A percentile compares a stretch with the other conserved stretches of the same genome.
Evolutionary conservation across 257 asterid species (phyloP).

Genomic region (Paulownia fortunei): DNA sequence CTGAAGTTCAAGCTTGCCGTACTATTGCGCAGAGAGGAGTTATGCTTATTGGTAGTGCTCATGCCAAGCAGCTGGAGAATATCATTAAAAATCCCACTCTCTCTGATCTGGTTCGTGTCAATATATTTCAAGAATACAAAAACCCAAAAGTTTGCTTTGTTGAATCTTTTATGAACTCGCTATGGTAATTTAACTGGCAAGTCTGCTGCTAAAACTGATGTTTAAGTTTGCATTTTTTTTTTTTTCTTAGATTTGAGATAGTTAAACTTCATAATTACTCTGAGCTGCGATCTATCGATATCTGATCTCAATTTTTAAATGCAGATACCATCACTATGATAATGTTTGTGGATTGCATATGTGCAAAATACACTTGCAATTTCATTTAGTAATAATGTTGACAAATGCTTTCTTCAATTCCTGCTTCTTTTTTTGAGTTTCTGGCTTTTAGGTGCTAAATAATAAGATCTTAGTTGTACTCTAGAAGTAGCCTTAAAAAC

Average conservation of each 20-base stretch:
- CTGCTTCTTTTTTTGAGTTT: too few relatives aligned
- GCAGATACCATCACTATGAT: constrained; percentile 1
- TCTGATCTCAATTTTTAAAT: neutral
- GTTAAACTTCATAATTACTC: neutral
- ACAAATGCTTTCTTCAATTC: too few relatives aligned
- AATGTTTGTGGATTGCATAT: too few relatives aligned
- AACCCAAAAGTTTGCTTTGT: neutral
- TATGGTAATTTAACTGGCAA: neutral
- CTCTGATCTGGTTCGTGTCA: constrained; percentile 59
- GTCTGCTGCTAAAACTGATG: constrained; percentile 20
- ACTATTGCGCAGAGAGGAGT: constrained; percentile 82
- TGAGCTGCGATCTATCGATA: neutral
- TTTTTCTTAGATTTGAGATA: neutral
- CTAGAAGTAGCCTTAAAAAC: too few relatives aligned
- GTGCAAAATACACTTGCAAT: too few relatives aligned
- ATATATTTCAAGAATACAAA: constrained; percentile 19
- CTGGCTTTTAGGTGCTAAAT: too few relatives aligned
- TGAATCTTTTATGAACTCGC: neutral
- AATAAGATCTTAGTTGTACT: too few relatives aligned
- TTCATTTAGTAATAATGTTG: too few relatives aligned
- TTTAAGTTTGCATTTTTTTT: too few relatives aligned
- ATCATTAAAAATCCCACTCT: constrained; percentile 64
- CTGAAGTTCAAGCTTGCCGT: constrained; percentile 78
- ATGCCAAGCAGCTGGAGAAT: constrained; percentile 69
- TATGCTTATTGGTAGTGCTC: constrained; percentile 86